phyloP scores from a whole-genome alignment of 73 alveolate species.

The Uronychia binucleata region DNA sequence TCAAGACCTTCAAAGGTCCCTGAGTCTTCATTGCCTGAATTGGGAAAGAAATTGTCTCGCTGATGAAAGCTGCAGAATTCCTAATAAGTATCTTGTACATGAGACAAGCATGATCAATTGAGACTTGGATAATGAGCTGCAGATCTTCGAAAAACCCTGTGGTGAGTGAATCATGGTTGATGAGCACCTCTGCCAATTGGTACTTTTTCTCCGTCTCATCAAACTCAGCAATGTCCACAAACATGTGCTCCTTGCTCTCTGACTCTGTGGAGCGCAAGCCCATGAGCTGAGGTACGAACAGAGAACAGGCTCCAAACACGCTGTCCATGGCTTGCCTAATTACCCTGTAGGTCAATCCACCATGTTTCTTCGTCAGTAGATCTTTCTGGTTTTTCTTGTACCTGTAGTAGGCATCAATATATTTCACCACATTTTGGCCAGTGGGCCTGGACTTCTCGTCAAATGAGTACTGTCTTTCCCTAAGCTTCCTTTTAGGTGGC shows the following conservation, averaged over 20 bases:
- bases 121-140: slow-evolving; percentile 24
- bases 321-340: background rate
- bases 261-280: background rate
- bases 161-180: slow-evolving; percentile 16
- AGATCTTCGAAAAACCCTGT: slow-evolving; percentile 44
- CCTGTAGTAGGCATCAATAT: background rate
- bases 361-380: background rate
- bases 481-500: background rate
- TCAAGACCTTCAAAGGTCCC: too few relatives aligned
- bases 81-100: slow-evolving; percentile 20
- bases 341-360: background rate
- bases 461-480: background rate
- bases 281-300: background rate
- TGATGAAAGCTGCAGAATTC: too few relatives aligned
- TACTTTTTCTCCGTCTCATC: background rate
- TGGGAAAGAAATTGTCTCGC: too few relatives aligned
- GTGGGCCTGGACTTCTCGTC: background rate
- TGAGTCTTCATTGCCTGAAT: too few relatives aligned
- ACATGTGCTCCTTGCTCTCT: background rate
- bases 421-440: background rate
- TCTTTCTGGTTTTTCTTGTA: background rate
- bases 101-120: slow-evolving; percentile 21
- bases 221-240: background rate
- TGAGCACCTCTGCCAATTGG: slow-evolving; percentile 34
- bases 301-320: background rate